Percentiles rank a stretch among this genome's conserved stretches.
Conservation (phyloP, 306 rosid species). For the Senna siamea region DNA sequence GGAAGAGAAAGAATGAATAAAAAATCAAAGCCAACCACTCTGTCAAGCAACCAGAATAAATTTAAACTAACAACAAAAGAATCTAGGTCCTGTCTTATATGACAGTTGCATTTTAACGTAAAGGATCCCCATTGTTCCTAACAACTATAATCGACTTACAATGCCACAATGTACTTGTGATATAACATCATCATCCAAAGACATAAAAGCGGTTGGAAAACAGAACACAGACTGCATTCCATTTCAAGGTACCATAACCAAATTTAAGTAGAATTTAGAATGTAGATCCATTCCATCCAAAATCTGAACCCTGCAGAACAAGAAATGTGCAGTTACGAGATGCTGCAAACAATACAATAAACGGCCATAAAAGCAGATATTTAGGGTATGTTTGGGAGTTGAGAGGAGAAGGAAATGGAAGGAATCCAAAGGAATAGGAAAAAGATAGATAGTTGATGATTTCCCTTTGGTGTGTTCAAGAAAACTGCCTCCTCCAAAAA, state of each 20-base stretch:
- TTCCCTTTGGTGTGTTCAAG: background rate
- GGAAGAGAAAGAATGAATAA: too few species aligned
- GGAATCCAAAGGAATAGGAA: too few species aligned
- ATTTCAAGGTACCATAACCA: background rate
- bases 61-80: too few species aligned
- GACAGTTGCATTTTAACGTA: conserved; percentile 6
- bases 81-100: too few species aligned
- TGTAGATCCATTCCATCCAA: conserved; percentile 85
- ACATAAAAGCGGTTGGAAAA: background rate
- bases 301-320: conserved; percentile 71
- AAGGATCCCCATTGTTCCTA: background rate
- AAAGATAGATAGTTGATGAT: background rate
- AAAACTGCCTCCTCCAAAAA: background rate
- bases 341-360: conserved; percentile 21
- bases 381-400: background rate
- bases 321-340: conserved; percentile 29
- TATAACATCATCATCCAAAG: conserved; percentile 3
- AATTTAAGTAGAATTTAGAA: conserved; percentile 43
- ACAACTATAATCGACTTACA: background rate
- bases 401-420: too few species aligned
- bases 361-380: conserved; percentile 1
- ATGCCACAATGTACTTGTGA: background rate
- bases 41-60: too few species aligned
- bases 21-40: too few species aligned
- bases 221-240: conserved; percentile 7